Percentiles rank a stretch among this genome's conserved stretches.
Conservation (phyloP, 2,329 filamentous ascomycete genomes). For the Fusarium vanettenii region DNA sequence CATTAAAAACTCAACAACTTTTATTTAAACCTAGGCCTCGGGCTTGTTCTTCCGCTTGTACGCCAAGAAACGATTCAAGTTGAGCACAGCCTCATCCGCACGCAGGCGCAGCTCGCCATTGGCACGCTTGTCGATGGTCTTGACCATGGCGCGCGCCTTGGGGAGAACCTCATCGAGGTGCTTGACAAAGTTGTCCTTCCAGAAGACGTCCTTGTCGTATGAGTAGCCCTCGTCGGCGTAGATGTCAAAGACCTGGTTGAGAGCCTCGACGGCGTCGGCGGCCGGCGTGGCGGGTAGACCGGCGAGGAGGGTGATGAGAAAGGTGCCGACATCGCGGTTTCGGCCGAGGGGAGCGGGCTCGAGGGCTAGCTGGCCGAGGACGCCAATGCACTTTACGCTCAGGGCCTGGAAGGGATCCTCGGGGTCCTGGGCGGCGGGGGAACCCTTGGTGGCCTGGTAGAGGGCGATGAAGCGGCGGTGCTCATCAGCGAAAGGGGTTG, state of each 20-base stretch:
- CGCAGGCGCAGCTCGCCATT: constrained; percentile 66
- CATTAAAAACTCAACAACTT: constrained; percentile 11
- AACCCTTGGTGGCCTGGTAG: constrained; percentile 67
- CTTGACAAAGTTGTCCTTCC: constrained; percentile 68
- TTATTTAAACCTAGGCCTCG: constrained; percentile 40
- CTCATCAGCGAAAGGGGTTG: constrained; percentile 63
- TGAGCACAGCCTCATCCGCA: constrained; percentile 71
- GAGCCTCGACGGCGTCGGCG: constrained; percentile 71
- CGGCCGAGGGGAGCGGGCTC: constrained; percentile 63
- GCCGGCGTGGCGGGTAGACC: constrained; percentile 63
- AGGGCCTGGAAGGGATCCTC: constrained; percentile 71
- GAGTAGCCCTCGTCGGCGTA: constrained; percentile 70
- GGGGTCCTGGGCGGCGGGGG: constrained; percentile 39
- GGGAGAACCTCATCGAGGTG: constrained; percentile 67
- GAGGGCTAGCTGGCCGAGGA: constrained; percentile 72
- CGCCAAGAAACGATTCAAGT: constrained; percentile 70
- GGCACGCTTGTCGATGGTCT: constrained; percentile 70
- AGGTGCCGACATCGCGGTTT: constrained; percentile 73
- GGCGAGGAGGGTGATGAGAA: constrained; percentile 67
- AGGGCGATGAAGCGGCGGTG: constrained; percentile 73
- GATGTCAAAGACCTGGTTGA: constrained; percentile 75
- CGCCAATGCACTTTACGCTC: constrained; percentile 74
- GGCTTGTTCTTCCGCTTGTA: constrained; percentile 72
- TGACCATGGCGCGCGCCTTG: constrained; percentile 67
- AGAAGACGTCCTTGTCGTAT: constrained; percentile 73